Evolutionary conservation across 73 alveolate genomes (phyloP), one percentile per base, ranked within the genome.

Genomic region (Paramecium primaurelia): DNA sequence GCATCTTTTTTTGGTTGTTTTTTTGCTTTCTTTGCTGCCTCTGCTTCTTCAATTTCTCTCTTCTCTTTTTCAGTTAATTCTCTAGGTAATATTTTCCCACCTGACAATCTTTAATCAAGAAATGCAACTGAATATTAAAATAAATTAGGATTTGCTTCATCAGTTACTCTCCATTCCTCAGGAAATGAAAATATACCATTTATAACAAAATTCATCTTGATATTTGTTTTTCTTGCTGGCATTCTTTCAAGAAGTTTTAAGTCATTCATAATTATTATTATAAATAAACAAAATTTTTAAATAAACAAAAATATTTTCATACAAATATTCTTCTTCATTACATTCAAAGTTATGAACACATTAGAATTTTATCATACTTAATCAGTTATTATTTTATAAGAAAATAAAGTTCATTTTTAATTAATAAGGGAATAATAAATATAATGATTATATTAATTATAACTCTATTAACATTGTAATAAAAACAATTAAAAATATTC

Each of bases 1-100:
- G 96, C 92, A 45, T 94, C 98, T 77, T 89, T 92, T 22, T 94
- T 88, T 28, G 92, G 93, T 51, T 92, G 93, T 54, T 92, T 92
- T 64, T 92, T 92, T 36, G 89, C 64, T 18, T 95, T 95, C 49
- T 89, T 90, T 11, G 94, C 94, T 58, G 95, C 96, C 14, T 86
- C 94, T n/a, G 97, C 97, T 47, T 95, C 97, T 71, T 94, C 98
- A 3, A 92, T 92, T 86, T 96, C 98, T 45, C 80, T 95, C 36
- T 91, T 94, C 86, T 96, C 98, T 32, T 94, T 95, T 47, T 96
- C 98, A 9, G 97, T 92, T 18, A 94, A 88, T 92, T 94, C 96
- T 51, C 96, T 88, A 2, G 96, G 97, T 38, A 58, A 60, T 20
- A 94, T 77, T 86, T 96, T 96, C 18, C 97, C 98, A 4, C 89